Evolutionary conservation across 257 asterid genomes (phyloP), one percentile per base, ranked within the genome.

Genomic region (Petunia secreta): DNA sequence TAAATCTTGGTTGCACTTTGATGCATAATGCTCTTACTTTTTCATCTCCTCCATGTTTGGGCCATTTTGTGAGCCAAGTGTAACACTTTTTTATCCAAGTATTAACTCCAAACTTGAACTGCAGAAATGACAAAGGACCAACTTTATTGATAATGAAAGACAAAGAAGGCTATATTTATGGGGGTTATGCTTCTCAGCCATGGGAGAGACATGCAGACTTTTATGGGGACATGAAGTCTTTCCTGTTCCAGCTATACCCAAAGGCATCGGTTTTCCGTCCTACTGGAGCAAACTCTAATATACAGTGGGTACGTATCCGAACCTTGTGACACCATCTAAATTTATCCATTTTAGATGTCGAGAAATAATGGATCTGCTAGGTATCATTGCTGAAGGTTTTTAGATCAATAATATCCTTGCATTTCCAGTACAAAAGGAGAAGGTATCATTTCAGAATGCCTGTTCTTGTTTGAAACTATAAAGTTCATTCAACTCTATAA

Each of bases 121-220:
- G 90, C 96, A 95, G 99, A 87, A 84, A 86, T 75, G 85, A 65
- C 66, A 80, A 84, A 75, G 98, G 94, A 40, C 94, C 95, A 4
- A 87, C 96, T n/a, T 76, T 95, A 78, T 63, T 93, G 90, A 87
- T 93, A 80, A 87, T 95, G 82, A 95, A 89, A 85, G 99, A 93
- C 83, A 91, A 77, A 83, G 96, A 95, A 83, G 98, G 97, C 50
- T 85, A n/a, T 85, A 81, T 92, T 39, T 93, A 92, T 77, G 99
- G 97, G 79, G 99, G 99, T 82, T 92, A 90, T 84, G 98, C 97
- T 80, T 95, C 99, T 85, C 98, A 92, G 83, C 90, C 99, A 48
- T 93, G 99, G 99, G 98, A 93, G 82, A 91, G 84, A 73, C 99
- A 93, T 54, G 86, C 88, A 2, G 99, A 93, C 66, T 95, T 87